A percentile compares a stretch with the other conserved stretches of the same genome.
Conservation (phyloP, 2,329 filamentous ascomycete species). For the Ophiocordyceps polyrhachis-furcata region DNA sequence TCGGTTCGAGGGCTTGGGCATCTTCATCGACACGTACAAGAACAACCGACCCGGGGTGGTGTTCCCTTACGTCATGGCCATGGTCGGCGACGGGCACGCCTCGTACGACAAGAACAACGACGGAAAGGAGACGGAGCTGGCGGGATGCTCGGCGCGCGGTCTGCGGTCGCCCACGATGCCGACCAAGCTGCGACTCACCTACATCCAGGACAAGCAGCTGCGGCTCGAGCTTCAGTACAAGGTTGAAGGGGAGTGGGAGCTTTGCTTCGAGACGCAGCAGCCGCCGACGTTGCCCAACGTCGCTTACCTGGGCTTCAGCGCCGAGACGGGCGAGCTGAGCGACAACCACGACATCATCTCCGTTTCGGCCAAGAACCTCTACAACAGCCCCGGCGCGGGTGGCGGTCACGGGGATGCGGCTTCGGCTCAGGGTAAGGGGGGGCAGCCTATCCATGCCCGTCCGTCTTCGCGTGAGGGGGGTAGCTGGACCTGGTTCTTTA, state of each 20-base stretch:
- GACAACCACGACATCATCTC: slow-evolving; percentile 97
- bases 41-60: slow-evolving; percentile 92
- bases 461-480: slow-evolving; percentile 23
- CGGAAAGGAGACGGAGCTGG: slow-evolving; percentile 81
- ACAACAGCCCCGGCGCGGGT: slow-evolving; percentile 33
- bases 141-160: slow-evolving; percentile 85
- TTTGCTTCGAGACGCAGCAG: slow-evolving; percentile 63
- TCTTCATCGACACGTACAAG: slow-evolving; percentile 99
- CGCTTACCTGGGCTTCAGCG: slow-evolving; percentile 57
- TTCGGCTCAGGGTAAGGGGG: slow-evolving; percentile 12
- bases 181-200: slow-evolving; percentile 76
- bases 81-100: slow-evolving; percentile 83
- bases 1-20: slow-evolving; percentile 78
- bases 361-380: slow-evolving; percentile 73
- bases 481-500: slow-evolving; percentile 45
- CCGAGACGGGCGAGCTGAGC: slow-evolving; percentile 87
- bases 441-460: slow-evolving; percentile 8
- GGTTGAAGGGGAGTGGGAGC: slow-evolving; percentile 67
- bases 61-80: slow-evolving; percentile 97
- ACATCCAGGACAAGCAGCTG: slow-evolving; percentile 90
- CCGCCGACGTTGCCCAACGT: slow-evolving; percentile 62
- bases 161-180: slow-evolving; percentile 63
- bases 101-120: slow-evolving; percentile 86
- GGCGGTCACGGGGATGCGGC: slow-evolving; percentile 11
- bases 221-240: slow-evolving; percentile 91